Evolutionary conservation across 2,329 filamentous ascomycete species (phyloP).

Genomic region (Fusarium penzigii): DNA sequence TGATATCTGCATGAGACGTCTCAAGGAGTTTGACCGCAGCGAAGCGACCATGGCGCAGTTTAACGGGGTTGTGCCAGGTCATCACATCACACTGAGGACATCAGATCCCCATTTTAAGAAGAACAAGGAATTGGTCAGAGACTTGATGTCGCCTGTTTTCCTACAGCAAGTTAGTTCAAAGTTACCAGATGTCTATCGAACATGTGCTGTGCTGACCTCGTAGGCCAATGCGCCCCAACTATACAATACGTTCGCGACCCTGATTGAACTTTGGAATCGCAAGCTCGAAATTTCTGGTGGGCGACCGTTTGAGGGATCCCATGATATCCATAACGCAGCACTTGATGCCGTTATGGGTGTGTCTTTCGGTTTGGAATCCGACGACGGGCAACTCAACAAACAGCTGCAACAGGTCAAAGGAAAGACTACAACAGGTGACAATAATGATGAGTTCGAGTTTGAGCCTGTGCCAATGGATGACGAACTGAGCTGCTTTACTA

Average conservation of each 20-base stretch:
- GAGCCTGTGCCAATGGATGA: constrained; percentile 4
- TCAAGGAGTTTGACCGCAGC: constrained; percentile 18
- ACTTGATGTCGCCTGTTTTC: constrained; percentile 18
- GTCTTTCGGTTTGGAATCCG: constrained; percentile 28
- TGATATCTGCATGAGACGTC: constrained; percentile 15
- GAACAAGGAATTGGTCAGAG: constrained; percentile 21
- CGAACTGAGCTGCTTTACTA: constrained; percentile 8
- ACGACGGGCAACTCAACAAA: neutral
- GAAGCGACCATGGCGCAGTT: constrained; percentile 3
- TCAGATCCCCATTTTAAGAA: constrained; percentile 17
- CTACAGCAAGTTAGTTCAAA: constrained; percentile 7
- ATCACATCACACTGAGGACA: constrained; percentile 13
- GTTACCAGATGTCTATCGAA: no score
- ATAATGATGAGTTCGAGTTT: constrained; percentile 16
- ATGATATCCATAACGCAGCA: constrained; percentile 32
- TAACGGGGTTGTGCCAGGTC: neutral
- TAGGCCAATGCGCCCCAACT: constrained; percentile 34
- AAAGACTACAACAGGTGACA: neutral
- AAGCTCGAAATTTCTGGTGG: constrained; percentile 29
- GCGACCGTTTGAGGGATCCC: constrained; percentile 30
- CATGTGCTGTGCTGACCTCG: neutral
- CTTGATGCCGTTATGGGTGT: constrained; percentile 35
- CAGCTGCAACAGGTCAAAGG: constrained; percentile 10
- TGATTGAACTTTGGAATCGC: constrained; percentile 35
- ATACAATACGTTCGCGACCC: constrained; percentile 28